These are phyloP conservation scores for Hansenula sp. DNA, from an alignment of 1,139 yeast species.

Conservation along the genomic window DNA sequence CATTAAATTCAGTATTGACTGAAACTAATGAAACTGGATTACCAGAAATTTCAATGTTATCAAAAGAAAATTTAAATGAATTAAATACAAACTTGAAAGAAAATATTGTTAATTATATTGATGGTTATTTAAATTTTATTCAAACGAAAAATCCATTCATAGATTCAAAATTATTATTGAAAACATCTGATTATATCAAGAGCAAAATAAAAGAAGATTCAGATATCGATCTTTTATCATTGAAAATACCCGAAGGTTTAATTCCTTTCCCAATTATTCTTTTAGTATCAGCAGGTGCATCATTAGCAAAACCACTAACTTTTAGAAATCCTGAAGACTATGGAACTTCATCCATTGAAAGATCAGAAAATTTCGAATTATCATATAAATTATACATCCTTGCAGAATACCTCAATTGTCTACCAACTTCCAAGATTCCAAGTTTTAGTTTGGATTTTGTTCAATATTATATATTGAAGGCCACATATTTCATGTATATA, in stretches of 20 bases:
- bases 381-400: slow-evolving; percentile 11
- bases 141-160: slow-evolving; percentile 19
- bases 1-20: slow-evolving; percentile 11
- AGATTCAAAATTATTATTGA: slow-evolving; percentile 5
- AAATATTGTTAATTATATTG: slow-evolving; percentile 8
- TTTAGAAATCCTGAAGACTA: slow-evolving; percentile 8
- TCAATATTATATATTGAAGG: slow-evolving; percentile 30
- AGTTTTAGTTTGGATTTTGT: slow-evolving; percentile 18
- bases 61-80: slow-evolving; percentile 4
- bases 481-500: slow-evolving; percentile 34
- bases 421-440: slow-evolving; percentile 10
- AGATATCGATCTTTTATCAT: slow-evolving; percentile 6
- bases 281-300: slow-evolving; percentile 11
- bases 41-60: slow-evolving; percentile 9
- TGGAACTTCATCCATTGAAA: slow-evolving; percentile 11
- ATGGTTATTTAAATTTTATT: slow-evolving; percentile 11
- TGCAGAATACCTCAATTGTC: slow-evolving; percentile 9
- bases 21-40: slow-evolving; percentile 5
- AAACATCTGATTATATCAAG: slow-evolving; percentile 9
- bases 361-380: slow-evolving; percentile 2
- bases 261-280: slow-evolving; percentile 13
- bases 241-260: slow-evolving; percentile 7
- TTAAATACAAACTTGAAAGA: slow-evolving; percentile 7
- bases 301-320: slow-evolving; percentile 14
- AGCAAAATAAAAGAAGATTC: neutral